Evolutionary conservation across 1,284 basidiomycete species (phyloP).

Genomic region (Ceratobasidium sp.): DNA sequence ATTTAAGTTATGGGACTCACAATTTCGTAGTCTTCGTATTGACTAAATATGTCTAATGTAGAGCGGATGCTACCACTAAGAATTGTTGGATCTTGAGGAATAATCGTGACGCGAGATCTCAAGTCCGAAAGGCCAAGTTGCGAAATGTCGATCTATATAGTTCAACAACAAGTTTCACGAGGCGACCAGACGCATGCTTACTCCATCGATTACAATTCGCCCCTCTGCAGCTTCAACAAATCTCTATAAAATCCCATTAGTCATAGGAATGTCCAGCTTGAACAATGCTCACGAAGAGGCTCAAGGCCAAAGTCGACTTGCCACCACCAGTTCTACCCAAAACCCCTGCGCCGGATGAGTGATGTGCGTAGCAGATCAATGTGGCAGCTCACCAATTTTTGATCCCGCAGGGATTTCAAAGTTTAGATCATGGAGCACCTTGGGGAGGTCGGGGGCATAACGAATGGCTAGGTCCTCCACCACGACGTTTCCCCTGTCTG

Average conservation of each 20-base stretch:
- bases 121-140: conserved; percentile 90
- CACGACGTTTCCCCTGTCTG: conserved; percentile 77
- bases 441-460: conserved; percentile 83
- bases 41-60: conserved; percentile 90
- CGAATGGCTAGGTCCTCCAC: conserved; percentile 86
- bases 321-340: conserved; percentile 86
- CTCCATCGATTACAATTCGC: conserved; percentile 85
- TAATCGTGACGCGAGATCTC: conserved; percentile 85
- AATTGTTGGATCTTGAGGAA: conserved; percentile 95
- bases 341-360: conserved; percentile 73
- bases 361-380: conserved; percentile 57
- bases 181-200: not conserved
- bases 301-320: conserved; percentile 60
- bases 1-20: conserved; percentile 59
- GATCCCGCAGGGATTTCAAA: conserved; percentile 80
- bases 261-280: not conserved
- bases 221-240: conserved; percentile 92
- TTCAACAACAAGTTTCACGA: too few species aligned
- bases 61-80: conserved; percentile 88
- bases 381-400: conserved; percentile 54
- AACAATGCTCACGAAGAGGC: conserved; percentile 54
- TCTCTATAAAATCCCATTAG: conserved; percentile 74
- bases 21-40: conserved; percentile 88
- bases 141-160: conserved; percentile 74
- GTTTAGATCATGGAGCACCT: conserved; percentile 85